Evolutionary conservation across 148 eudicot species (phyloP).

Genomic region (Polygonum maritimum): DNA sequence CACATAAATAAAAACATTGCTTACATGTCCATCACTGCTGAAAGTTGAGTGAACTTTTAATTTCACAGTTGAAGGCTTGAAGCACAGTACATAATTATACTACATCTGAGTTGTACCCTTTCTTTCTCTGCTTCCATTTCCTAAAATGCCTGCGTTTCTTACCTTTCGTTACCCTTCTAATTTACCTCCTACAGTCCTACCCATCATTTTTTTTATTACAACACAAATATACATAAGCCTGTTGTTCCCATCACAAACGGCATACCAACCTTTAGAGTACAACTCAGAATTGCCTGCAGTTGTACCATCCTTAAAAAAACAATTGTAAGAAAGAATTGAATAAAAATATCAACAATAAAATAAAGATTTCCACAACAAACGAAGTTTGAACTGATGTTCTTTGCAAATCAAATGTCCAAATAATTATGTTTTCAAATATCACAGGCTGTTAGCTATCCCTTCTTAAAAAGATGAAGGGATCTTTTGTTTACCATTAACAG

Average conservation of each 20-base stretch:
- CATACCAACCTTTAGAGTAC: slow-evolving; percentile 82
- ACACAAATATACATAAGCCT: slow-evolving; percentile 19
- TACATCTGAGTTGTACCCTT: background rate
- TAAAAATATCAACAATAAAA: background rate
- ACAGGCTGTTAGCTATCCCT: background rate
- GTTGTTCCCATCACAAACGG: slow-evolving; percentile 98
- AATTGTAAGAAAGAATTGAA: background rate
- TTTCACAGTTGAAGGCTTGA: background rate
- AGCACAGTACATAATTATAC: background rate
- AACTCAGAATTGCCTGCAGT: slow-evolving; percentile 70
- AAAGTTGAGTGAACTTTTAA: background rate
- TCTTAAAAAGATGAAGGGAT: background rate
- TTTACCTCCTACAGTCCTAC: too few species aligned
- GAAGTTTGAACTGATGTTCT: background rate
- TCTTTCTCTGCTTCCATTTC: too few species aligned
- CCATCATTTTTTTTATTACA: too few species aligned
- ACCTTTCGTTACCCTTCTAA: too few species aligned
- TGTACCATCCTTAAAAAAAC: background rate
- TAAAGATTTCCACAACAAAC: background rate
- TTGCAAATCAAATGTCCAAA: background rate
- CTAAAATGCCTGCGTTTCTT: too few species aligned
- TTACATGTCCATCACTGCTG: slow-evolving; percentile 1
- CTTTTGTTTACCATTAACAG: slow-evolving; percentile 62
- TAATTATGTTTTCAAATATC: background rate
- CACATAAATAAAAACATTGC: background rate